These are phyloP conservation scores for Microbotryum violaceum DNA, from an alignment of 1,284 basidiomycete species.

Conservation along the genomic window DNA sequence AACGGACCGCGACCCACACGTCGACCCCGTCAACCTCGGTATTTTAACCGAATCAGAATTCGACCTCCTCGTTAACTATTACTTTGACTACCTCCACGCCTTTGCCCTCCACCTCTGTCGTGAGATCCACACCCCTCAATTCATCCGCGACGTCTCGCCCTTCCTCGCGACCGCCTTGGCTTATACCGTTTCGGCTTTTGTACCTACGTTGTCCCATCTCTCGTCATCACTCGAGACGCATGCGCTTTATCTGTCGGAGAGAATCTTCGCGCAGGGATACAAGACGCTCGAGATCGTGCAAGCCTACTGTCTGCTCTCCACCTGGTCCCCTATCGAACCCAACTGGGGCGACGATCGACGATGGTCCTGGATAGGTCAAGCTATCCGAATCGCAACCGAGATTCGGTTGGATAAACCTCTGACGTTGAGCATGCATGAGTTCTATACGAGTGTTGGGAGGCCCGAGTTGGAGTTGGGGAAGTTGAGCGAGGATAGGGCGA, in stretches of 20 bases:
- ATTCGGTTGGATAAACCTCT: conserved; percentile 25
- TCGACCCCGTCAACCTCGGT: conserved; percentile 24
- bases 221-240: conserved; percentile 15
- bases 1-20: conserved; percentile 14
- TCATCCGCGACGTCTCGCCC: conserved; percentile 25
- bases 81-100: conserved; percentile 15
- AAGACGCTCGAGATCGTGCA: conserved; percentile 28
- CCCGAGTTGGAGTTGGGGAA: conserved; percentile 9
- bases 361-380: conserved; percentile 22
- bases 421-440: conserved; percentile 17
- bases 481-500: conserved; percentile 6
- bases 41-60: conserved; percentile 15
- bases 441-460: conserved; percentile 12
- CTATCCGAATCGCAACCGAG: conserved; percentile 21
- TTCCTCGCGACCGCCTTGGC: conserved; percentile 25
- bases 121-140: conserved; percentile 17
- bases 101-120: conserved; percentile 21
- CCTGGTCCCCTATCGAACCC: conserved; percentile 24
- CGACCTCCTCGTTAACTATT: conserved; percentile 18
- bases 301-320: conserved; percentile 9
- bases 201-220: conserved; percentile 5
- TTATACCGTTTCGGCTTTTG: conserved; percentile 9
- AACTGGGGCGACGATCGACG: conserved; percentile 27
- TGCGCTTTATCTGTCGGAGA: conserved; percentile 5
- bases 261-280: conserved; percentile 21